These are phyloP conservation scores for Chiua sp. DNA, from an alignment of 1,284 basidiomycete species.

Conservation along the genomic window DNA sequence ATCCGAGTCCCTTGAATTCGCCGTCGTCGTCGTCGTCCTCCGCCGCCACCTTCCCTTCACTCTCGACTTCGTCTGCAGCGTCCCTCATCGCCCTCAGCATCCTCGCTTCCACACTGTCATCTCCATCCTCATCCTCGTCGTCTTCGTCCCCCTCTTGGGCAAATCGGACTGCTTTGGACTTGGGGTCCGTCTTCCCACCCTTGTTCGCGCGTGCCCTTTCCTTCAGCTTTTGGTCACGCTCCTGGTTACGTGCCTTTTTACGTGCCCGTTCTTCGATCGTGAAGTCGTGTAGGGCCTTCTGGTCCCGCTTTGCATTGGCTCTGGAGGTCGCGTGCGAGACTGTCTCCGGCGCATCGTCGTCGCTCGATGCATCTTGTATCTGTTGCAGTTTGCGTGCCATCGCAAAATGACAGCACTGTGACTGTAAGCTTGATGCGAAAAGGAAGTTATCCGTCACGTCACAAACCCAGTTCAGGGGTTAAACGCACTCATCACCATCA, in stretches of 20 bases:
- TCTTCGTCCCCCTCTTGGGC: constrained; percentile 22
- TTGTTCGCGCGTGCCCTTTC: constrained; percentile 46
- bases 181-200: constrained; percentile 17
- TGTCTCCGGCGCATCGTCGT: constrained; percentile 52
- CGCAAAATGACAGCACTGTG: no score
- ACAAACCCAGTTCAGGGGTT: no score
- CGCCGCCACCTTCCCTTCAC: constrained; percentile 10
- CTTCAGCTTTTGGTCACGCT: constrained; percentile 51
- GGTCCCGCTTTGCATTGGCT: constrained; percentile 38
- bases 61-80: constrained; percentile 38
- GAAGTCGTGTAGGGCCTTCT: constrained; percentile 40
- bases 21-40: constrained; percentile 14
- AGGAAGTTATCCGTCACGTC: background rate
- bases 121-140: constrained; percentile 3
- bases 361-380: constrained; percentile 21
- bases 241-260: constrained; percentile 45
- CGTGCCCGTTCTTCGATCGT: constrained; percentile 43
- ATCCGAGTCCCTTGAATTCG: constrained; percentile 15
- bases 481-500: no score
- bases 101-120: constrained; percentile 31
- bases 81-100: constrained; percentile 50
- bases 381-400: constrained; percentile 26
- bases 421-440: no score
- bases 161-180: constrained; percentile 14
- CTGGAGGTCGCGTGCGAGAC: constrained; percentile 50